Evolutionary conservation across 805 yeast species (phyloP), one percentile per base, ranked within the genome.

Genomic region (Yarrowia osloensis): DNA sequence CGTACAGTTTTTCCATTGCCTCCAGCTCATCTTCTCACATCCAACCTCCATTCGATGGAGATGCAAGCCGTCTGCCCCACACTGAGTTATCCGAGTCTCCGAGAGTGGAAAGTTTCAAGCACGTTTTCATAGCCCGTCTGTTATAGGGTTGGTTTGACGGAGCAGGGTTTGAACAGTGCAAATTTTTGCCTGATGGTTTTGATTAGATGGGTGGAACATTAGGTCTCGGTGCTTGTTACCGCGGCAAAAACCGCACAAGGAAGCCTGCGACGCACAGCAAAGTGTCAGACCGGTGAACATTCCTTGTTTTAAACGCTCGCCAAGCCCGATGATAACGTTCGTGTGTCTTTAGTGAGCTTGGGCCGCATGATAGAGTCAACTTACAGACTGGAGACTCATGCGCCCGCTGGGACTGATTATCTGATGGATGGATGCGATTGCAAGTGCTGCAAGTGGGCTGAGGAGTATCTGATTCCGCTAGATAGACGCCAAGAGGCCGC

Each of bases 141-240:
- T n/a, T 46, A 46, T 46, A 46, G 52, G 52, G 26, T 46, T 46
- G 4, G 50, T 15, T 19, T 11, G 8, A 3, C 12, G 4, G 15
- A 11, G 21, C 22, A 9, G 33, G 33, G 52, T 26, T 49, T 29
- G 12, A 21, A 15, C 3, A 11, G 17, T 19, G 54, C 31, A 47
- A 47, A 47, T 28, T 47, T 29, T 47, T n/a, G 33, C 3, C n/a
- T 31, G 55, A 50, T 50, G 55, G 39, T 50, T 50, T 50, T 50
- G 55, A 50, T 50, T 29, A 50, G 55, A 50, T 50, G 54, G 13
- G 35, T 28, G 54, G 26, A 26, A 11, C 46, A n/a, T 9, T 3
- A 1, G 22, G 22, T 39, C 4, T 1, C 3, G 19, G 22, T 2
- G 21, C 22, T 7, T n/a, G n/a, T n/a, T n/a, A n/a, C n/a, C n/a